Conservation (phyloP, 2,329 filamentous ascomycete genomes). For the Diaporthe batatas region DNA sequence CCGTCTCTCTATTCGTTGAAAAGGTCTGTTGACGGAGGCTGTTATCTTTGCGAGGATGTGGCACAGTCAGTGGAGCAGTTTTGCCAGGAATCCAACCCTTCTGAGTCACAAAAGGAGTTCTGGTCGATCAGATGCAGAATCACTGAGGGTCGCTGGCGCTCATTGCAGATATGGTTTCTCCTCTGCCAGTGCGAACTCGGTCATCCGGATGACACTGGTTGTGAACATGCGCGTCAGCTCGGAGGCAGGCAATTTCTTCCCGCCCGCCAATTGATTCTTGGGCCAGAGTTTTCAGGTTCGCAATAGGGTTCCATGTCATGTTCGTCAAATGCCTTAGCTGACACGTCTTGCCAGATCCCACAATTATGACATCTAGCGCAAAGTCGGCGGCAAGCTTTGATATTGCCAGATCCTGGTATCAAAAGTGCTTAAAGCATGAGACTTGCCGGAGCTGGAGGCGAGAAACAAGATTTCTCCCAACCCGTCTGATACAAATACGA, state of each 20-base stretch:
- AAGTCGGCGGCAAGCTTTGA: neutral
- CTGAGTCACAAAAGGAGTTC: neutral
- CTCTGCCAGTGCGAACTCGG: neutral
- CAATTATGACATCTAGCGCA: neutral
- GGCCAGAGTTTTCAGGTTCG: slow-evolving; percentile 5
- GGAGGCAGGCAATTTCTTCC: neutral
- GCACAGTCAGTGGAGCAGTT: neutral
- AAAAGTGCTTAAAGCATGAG: neutral
- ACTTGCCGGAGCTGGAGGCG: neutral
- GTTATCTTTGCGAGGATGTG: neutral
- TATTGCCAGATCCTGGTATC: neutral
- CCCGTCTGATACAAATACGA: neutral
- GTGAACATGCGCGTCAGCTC: neutral
- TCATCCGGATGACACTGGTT: neutral
- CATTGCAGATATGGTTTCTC: neutral
- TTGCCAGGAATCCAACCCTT: neutral
- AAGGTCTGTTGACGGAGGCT: neutral
- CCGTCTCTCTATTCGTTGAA: neutral
- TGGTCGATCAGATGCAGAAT: neutral
- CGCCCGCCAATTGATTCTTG: neutral
- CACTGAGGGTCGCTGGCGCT: neutral
- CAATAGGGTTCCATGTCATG: neutral
- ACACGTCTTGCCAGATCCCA: neutral
- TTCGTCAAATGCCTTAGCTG: neutral
- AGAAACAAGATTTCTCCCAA: neutral